These are phyloP conservation scores for Rutstroemia sp. DNA, from an alignment of 2,329 filamentous ascomycete genomes.

Conservation along the genomic window DNA sequence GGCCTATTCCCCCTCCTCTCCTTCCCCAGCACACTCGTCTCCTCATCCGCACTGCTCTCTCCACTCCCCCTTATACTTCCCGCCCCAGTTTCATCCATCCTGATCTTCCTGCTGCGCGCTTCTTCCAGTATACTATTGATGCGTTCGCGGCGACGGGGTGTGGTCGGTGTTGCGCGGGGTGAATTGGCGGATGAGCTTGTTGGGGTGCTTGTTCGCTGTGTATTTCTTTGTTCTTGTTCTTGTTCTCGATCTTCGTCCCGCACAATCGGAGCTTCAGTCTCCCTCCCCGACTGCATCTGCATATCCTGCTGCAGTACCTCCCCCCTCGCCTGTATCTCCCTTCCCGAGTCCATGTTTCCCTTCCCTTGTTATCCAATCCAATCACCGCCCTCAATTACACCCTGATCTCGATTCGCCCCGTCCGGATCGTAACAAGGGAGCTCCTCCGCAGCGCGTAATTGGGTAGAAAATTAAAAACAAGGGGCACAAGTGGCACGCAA, in stretches of 20 bases:
- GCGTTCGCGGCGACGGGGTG: background rate
- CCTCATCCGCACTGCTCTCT: conserved; percentile 30
- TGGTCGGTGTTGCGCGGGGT: no score
- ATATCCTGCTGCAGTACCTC: no score
- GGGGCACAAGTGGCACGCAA: no score
- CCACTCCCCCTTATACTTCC: background rate
- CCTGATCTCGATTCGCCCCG: no score
- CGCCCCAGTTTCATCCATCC: background rate
- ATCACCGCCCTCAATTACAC: no score
- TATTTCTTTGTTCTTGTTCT: background rate
- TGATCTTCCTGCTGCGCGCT: conserved; percentile 18
- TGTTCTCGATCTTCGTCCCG: no score
- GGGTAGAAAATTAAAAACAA: no score
- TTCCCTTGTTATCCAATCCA: background rate
- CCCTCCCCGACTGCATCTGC: no score
- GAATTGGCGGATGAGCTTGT: no score
- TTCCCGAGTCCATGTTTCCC: background rate
- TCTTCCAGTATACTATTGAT: conserved; percentile 22
- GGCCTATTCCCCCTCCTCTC: conserved; percentile 2
- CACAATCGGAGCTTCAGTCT: background rate
- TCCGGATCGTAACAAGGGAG: no score
- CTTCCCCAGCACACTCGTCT: conserved; percentile 33
- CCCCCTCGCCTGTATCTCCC: background rate
- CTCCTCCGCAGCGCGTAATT: no score
- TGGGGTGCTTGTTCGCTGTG: no score